phyloP scores from a whole-genome alignment of 805 yeast species.

The Cyberlindnera misumaiensis region DNA sequence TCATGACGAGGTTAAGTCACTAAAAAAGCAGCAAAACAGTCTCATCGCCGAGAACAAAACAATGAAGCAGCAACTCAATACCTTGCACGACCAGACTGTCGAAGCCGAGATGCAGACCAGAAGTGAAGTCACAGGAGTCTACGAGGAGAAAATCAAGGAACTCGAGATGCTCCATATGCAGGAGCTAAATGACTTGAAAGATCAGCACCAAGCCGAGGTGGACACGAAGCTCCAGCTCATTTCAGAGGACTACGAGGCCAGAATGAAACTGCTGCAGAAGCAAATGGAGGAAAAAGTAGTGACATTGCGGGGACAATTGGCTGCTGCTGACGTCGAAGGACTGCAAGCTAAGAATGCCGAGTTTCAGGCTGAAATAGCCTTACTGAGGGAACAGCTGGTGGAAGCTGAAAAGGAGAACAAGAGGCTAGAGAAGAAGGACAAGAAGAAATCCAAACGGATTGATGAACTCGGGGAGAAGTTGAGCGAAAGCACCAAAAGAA shows the following conservation, averaged over 20 bases:
- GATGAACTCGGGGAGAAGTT: constrained; percentile 7
- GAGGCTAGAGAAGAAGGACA: constrained; percentile 9
- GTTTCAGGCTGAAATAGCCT: neutral
- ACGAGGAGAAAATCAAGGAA: constrained; percentile 31
- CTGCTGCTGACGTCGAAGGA: neutral
- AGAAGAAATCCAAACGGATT: constrained; percentile 10
- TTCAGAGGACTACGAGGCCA: constrained; percentile 27
- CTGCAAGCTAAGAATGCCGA: neutral
- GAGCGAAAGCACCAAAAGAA: constrained; percentile 11
- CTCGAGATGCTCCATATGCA: constrained; percentile 28
- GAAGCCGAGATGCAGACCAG: constrained; percentile 25
- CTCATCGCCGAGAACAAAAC: constrained; percentile 6
- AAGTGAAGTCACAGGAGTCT: constrained; percentile 25
- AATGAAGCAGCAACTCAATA: constrained; percentile 21
- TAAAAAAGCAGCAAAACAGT: constrained; percentile 4
- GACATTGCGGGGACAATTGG: neutral
- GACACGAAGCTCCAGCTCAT: constrained; percentile 27
- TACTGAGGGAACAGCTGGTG: constrained; percentile 3
- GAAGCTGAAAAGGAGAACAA: constrained; percentile 11
- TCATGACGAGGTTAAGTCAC: constrained; percentile 14
- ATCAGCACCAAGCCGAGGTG: constrained; percentile 18
- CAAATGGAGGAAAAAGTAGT: neutral
- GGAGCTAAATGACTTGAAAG: constrained; percentile 28
- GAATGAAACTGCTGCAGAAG: neutral
- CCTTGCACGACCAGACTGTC: constrained; percentile 12